Evolutionary conservation across 2,329 filamentous ascomycete genomes (phyloP), one percentile per base, ranked within the genome.

Genomic region (Scedosporium minutisporum): DNA sequence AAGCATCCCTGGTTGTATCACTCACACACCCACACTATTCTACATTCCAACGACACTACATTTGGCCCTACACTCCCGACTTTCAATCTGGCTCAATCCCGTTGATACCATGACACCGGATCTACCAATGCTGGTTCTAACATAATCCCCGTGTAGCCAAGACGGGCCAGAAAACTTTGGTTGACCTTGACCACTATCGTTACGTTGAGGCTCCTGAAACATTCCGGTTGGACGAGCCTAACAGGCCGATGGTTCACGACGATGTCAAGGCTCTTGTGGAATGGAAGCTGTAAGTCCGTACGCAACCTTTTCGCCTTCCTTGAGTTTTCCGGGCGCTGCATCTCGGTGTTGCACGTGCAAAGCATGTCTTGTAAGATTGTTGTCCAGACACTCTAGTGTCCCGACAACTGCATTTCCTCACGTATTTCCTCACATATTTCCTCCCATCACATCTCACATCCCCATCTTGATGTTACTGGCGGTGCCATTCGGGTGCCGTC

Each of bases 221-320:
- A 1, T 84, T 88, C 65, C 67, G 72, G 6, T 67, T 74, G 16
- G 67, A 70, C 4, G 66, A 69, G 21, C 65, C 71, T 9, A 68
- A 69, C 16, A 71, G 71, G 4, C 65, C 71, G 10, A 82, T 90
- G 75, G 74, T 71, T 2, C 80, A 85, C 57, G 76, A 80, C 1
- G 82, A 90, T 68, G 76, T 90, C 41, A 80, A 83, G 67, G 76
- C 69, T 21, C 77, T 91, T 3, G 82, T 90, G 9, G 81, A 87
- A 57, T 91, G 88, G 87, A 91, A 91, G 71, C 76, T 91, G 84
- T 89, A 75, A 70, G 84, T 74, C 57, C 59, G 10, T 6, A 10
- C 33, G 4, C 38, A 46, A 33, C 63, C 7, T 16, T 57, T 67
- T 58, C 38, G 33, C 3, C 4, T 48, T 42, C 16, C 12, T 38